A percentile compares a stretch with the other conserved stretches of the same genome.
Conservation (phyloP, 176 grass and related monocot species). For the Oryza officinalis region DNA sequence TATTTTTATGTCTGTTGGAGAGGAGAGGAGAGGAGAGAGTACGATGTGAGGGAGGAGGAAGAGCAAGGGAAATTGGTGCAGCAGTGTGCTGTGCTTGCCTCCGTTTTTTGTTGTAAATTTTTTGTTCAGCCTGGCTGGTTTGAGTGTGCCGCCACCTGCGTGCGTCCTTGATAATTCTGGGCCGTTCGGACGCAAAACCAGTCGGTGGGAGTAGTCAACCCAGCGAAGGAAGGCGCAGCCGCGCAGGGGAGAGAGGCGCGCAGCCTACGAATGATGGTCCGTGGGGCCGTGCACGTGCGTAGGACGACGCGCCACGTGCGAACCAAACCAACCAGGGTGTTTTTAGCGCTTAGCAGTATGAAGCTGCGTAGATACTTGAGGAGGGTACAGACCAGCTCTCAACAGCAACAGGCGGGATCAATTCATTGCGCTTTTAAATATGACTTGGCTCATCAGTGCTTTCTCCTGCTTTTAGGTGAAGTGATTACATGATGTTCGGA, state of each 20-base stretch:
- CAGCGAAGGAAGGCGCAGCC: background rate
- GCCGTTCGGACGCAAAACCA: background rate
- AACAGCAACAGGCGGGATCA: background rate
- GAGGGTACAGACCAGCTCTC: background rate
- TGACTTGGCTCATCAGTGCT: background rate
- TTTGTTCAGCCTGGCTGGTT: background rate
- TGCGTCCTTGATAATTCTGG: background rate
- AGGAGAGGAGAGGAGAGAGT: background rate
- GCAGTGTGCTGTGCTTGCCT: background rate
- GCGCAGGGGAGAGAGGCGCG: background rate
- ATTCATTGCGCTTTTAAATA: background rate
- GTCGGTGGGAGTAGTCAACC: slow-evolving; percentile 42
- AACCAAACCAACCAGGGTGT: slow-evolving; percentile 39
- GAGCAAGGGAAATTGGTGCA: slow-evolving; percentile 24
- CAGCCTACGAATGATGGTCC: slow-evolving; percentile 38
- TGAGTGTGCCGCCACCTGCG: background rate
- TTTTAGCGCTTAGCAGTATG: slow-evolving; percentile 35
- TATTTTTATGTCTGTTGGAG: slow-evolving; percentile 34
- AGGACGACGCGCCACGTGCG: slow-evolving; percentile 38
- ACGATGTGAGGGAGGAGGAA: background rate
- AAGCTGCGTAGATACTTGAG: background rate
- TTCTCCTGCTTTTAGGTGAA: background rate
- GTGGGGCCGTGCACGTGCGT: slow-evolving; percentile 47
- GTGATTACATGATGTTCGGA: background rate
- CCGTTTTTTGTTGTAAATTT: background rate